Conservation (phyloP, 2,329 filamentous ascomycete species). For the Lachnellula occidentalis region DNA sequence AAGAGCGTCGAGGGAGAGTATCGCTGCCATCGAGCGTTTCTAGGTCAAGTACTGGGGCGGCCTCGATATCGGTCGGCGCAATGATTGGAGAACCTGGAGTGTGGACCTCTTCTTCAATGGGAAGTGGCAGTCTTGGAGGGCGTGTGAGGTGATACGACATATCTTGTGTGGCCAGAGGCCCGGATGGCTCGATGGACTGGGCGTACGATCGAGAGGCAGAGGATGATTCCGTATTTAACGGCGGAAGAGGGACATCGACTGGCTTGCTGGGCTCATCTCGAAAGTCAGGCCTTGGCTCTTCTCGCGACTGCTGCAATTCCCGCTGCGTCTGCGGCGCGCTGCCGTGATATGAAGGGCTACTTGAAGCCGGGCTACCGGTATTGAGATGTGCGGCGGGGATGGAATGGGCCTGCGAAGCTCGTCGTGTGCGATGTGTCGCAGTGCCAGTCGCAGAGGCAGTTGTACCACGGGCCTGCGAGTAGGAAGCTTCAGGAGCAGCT, state of each 20-base stretch:
- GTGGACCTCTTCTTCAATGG: conserved; percentile 87
- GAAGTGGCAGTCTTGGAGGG: conserved; percentile 85
- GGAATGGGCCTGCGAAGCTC: conserved; percentile 21
- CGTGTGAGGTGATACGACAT: conserved; percentile 58
- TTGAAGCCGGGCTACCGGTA: conserved; percentile 18
- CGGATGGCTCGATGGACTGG: conserved; percentile 48
- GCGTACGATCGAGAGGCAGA: conserved; percentile 24
- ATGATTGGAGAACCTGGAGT: conserved; percentile 88
- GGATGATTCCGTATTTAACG: conserved; percentile 22
- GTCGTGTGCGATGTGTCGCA: conserved; percentile 23
- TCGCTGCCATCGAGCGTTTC: conserved; percentile 48
- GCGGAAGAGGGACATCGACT: conserved; percentile 43
- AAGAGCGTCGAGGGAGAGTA: conserved; percentile 45
- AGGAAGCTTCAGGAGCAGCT: conserved; percentile 57
- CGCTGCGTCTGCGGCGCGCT: conserved; percentile 16
- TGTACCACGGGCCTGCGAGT: conserved; percentile 46
- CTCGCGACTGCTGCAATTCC: conserved; percentile 23
- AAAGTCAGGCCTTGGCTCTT: conserved; percentile 32
- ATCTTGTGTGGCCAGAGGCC: conserved; percentile 35
- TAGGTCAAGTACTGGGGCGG: conserved; percentile 25
- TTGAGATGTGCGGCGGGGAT: conserved; percentile 10
- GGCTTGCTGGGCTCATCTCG: conserved; percentile 47
- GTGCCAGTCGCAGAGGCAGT: conserved; percentile 13
- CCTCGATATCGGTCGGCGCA: conserved; percentile 54
- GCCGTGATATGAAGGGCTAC: conserved; percentile 17